phyloP scores from a whole-genome alignment of 495 filamentous ascomycete species.

The Aspergillus nanangensis region DNA sequence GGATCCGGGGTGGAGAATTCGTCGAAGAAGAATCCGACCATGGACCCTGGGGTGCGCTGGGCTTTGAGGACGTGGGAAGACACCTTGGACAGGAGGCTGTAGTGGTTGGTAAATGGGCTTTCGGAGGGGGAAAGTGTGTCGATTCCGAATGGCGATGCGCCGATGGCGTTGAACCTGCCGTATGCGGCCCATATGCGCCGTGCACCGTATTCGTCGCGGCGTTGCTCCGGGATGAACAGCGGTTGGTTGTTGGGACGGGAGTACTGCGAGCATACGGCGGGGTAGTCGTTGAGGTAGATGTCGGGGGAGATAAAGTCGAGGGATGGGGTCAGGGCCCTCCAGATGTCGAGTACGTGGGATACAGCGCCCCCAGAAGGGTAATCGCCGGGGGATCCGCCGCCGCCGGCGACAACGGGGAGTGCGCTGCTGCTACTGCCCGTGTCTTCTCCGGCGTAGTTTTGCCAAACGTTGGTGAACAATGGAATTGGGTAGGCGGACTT shows the following conservation, averaged over 20 bases:
- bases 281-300: conserved; percentile 43
- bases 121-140: conserved; percentile 33
- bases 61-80: conserved; percentile 35
- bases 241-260: conserved; percentile 39
- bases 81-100: conserved; percentile 30
- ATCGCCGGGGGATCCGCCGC: conserved; percentile 41
- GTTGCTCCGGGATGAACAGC: conserved; percentile 49
- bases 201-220: conserved; percentile 43
- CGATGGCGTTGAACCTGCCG: conserved; percentile 39
- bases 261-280: conserved; percentile 35
- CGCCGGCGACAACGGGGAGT: conserved; percentile 40
- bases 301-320: conserved; percentile 48
- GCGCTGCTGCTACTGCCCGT: too few species aligned
- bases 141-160: conserved; percentile 42
- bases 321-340: conserved; percentile 35
- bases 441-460: conserved; percentile 29
- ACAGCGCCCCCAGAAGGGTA: conserved; percentile 44
- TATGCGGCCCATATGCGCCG: conserved; percentile 40
- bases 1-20: conserved; percentile 26
- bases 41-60: conserved; percentile 26
- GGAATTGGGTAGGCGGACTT: conserved; percentile 39
- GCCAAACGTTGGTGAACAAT: conserved; percentile 47
- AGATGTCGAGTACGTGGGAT: conserved; percentile 40
- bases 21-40: conserved; percentile 48
- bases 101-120: conserved; percentile 36